Conservation (phyloP, 2,329 filamentous ascomycete genomes). For the Pseudocercospora fuligena region DNA sequence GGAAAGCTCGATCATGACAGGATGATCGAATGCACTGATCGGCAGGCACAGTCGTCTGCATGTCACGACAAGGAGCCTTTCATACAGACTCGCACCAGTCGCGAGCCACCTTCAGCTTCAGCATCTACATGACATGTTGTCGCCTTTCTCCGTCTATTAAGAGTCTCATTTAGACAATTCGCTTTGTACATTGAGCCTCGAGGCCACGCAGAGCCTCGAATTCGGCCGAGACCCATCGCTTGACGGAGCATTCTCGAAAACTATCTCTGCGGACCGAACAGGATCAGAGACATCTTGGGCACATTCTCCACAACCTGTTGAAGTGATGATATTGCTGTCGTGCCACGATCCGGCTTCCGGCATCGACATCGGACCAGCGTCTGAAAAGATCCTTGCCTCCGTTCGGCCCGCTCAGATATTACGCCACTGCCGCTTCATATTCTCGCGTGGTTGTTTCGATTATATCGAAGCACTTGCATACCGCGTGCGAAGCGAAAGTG, state of each 20-base stretch:
- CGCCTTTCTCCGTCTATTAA: neutral
- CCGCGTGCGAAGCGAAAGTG: conserved; percentile 8
- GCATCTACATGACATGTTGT: neutral
- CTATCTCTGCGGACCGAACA: neutral
- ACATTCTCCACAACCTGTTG: neutral
- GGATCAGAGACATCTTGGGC: neutral
- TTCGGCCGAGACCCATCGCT: no score
- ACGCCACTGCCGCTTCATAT: conserved; percentile 13
- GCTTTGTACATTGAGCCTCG: no score
- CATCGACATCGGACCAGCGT: conserved; percentile 11
- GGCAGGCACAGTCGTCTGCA: neutral
- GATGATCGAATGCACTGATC: no score
- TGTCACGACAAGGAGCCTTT: neutral
- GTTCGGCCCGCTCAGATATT: neutral
- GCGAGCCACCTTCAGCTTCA: neutral
- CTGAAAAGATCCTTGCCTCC: conserved; percentile 11
- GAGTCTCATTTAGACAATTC: neutral
- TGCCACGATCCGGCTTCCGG: conserved; percentile 1
- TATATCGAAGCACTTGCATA: conserved; percentile 12
- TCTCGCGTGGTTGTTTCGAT: conserved; percentile 15
- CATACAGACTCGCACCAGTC: neutral
- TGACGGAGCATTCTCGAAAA: no score
- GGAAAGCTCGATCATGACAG: no score
- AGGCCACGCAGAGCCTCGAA: no score
- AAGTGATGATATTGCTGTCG: neutral